Evolutionary conservation across 768 basidiomycete species (phyloP).

Genomic region (Tricholoma sp.): DNA sequence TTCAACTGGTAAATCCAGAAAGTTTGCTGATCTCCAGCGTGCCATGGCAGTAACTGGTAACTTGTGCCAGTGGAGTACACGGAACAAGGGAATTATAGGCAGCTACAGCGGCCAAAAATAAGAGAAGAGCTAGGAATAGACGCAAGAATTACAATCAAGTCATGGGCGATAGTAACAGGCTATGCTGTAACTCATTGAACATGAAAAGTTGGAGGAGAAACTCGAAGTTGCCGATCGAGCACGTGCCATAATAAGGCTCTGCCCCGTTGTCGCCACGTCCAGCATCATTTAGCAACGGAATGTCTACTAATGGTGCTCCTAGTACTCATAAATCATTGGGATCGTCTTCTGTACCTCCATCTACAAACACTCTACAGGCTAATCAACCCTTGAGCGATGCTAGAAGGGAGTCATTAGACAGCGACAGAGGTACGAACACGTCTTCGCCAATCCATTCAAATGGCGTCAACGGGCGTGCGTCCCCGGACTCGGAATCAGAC

Average conservation of each 20-base stretch:
- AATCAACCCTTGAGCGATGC: slow-evolving; percentile 16
- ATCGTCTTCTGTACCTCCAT: slow-evolving; percentile 27
- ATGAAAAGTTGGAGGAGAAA: neutral
- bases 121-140: neutral
- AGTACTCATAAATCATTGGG: slow-evolving; percentile 17
- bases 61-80: slow-evolving; percentile 6
- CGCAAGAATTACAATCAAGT: neutral
- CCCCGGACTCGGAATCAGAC: slow-evolving; percentile 39
- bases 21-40: slow-evolving; percentile 6
- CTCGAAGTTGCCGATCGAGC: neutral
- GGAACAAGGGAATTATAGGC: neutral
- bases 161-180: neutral
- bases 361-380: slow-evolving; percentile 14
- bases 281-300: slow-evolving; percentile 1
- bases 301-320: slow-evolving; percentile 21
- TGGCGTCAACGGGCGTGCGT: slow-evolving; percentile 27
- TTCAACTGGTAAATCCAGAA: slow-evolving; percentile 32
- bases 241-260: neutral
- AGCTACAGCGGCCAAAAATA: neutral
- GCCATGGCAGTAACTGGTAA: neutral
- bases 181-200: neutral
- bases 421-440: slow-evolving; percentile 31
- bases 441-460: slow-evolving; percentile 26
- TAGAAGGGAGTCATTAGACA: slow-evolving; percentile 39
- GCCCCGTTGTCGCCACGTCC: neutral